Evolutionary conservation across 1,284 basidiomycete species (phyloP).

Genomic region (Tylopilus microsporus): DNA sequence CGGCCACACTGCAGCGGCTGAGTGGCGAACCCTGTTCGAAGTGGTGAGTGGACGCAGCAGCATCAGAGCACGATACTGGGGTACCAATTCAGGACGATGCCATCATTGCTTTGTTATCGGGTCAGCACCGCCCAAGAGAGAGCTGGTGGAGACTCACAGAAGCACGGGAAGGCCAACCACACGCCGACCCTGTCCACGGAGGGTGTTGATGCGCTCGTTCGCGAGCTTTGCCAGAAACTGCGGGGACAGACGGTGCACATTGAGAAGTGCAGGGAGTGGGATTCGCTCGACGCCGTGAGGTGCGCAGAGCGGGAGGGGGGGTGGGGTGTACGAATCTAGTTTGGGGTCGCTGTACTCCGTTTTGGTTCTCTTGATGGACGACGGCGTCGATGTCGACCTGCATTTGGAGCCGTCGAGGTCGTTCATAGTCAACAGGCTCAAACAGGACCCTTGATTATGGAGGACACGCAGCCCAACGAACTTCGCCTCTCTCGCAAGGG

Average conservation of each 20-base stretch:
- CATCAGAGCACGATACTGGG: neutral
- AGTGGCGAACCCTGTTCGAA: slow-evolving; percentile 19
- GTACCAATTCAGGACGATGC: slow-evolving; percentile 32
- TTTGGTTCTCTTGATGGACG: slow-evolving; percentile 22
- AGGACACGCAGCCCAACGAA: slow-evolving; percentile 45
- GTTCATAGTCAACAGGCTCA: slow-evolving; percentile 26
- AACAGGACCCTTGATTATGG: slow-evolving; percentile 21
- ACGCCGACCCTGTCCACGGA: slow-evolving; percentile 22
- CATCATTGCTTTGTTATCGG: slow-evolving; percentile 23
- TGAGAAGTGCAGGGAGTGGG: slow-evolving; percentile 11
- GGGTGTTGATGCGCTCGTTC: slow-evolving; percentile 18
- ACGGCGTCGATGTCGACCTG: slow-evolving; percentile 4
- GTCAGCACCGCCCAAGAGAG: slow-evolving; percentile 9
- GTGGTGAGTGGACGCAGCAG: slow-evolving; percentile 10
- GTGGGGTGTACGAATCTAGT: slow-evolving; percentile 2
- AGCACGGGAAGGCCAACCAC: slow-evolving; percentile 26
- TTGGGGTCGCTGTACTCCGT: slow-evolving; percentile 13
- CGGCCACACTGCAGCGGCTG: neutral
- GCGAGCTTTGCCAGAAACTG: slow-evolving; percentile 16
- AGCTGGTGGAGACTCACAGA: slow-evolving; percentile 20
- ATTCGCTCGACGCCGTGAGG: slow-evolving; percentile 30
- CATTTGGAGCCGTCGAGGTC: neutral
- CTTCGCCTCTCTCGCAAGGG: slow-evolving; percentile 37
- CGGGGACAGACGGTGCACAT: slow-evolving; percentile 9
- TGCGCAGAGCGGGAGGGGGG: slow-evolving; percentile 21